Base-by-base conservation (phyloP, 164 flowering plant species). In the Protea cynaroides region DNA sequence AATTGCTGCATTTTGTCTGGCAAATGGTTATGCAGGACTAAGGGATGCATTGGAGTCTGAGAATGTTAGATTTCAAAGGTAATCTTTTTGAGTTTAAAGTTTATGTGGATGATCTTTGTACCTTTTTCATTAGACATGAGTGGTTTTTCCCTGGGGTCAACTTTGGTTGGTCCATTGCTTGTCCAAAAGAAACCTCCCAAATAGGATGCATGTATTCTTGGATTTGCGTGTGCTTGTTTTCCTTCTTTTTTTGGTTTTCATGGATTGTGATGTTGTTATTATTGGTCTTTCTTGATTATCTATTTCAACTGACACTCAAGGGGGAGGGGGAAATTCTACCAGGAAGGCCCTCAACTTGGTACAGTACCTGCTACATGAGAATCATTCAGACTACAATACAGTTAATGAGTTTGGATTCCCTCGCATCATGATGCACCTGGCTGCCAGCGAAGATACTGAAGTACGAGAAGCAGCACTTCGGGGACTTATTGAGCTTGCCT, bases 271-370 rank as follows among this genome's bases (percentile, higher is more conserved):
- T 40, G 13, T 40, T 12, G 8, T 8, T 12, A 40, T n/a, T n/a
- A n/a, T n/a, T 40, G 4, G 46, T 40, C 46, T 40, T 40, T 40
- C 46, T 40, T 40, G 46, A 40, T n/a, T n/a, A n/a, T 12, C 46
- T 29, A 3, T 29, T 29, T 29, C 34, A 2, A 29, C 34, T 40
- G 46, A 40, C 46, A 23, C 4, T n/a, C n/a, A n/a, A n/a, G n/a
- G n/a, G n/a, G n/a, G n/a, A n/a, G n/a, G n/a, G 2, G 24, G 11
- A 7, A 22, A 25, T 21, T 56, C 64, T 68, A 74, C 18, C 96
- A 95, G 99, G 86, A 95, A 92, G 76, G 96, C 99, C 5, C 81
- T 95, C 60, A 83, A 84, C 82, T 78, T 95, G 83, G 69, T 95
- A 43, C 86, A 88, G 50, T 95, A 92, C 72, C 84, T 95, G 21